Percentiles rank a stretch among this genome's conserved stretches.
Conservation (phyloP, 192 early-diverging fungal species). For the Umbelopsis ramanniana region DNA sequence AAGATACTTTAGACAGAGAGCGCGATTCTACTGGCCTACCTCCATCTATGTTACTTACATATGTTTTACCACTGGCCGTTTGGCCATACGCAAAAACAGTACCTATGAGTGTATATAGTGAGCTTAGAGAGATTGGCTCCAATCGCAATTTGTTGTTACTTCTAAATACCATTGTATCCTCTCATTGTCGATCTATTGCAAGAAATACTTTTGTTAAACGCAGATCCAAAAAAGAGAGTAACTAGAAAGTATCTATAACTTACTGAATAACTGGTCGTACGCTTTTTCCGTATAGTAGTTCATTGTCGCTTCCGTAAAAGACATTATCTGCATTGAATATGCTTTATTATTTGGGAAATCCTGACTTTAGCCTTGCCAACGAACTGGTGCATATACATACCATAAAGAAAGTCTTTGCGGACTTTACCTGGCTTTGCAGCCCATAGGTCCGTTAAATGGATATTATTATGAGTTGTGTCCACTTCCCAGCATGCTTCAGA, state of each 20-base stretch:
- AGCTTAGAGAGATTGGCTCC: not conserved
- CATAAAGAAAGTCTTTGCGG: constrained; percentile 45
- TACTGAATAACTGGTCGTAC: constrained; percentile 40
- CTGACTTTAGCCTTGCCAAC: not conserved
- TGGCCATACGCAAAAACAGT: constrained; percentile 99
- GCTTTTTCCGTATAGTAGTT: constrained; percentile 50
- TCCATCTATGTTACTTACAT: constrained; percentile 42
- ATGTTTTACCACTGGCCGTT: constrained; percentile 95
- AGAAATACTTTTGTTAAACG: not conserved
- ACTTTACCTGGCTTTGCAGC: constrained; percentile 32
- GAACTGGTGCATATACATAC: constrained; percentile 27
- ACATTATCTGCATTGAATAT: constrained; percentile 48
- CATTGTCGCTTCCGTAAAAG: constrained; percentile 58
- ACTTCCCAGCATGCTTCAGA: constrained; percentile 47
- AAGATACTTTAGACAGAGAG: not conserved
- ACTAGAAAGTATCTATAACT: not conserved
- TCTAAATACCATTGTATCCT: constrained; percentile 84
- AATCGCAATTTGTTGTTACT: not conserved
- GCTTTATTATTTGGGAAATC: not conserved
- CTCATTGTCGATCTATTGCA: constrained; percentile 66
- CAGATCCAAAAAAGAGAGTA: not conserved
- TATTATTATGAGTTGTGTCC: constrained; percentile 25
- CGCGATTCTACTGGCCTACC: not conserved
- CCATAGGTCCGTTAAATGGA: constrained; percentile 39
- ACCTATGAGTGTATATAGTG: constrained; percentile 46